phyloP scores from a whole-genome alignment of 345 rosid species.

The Mangifera indica region DNA sequence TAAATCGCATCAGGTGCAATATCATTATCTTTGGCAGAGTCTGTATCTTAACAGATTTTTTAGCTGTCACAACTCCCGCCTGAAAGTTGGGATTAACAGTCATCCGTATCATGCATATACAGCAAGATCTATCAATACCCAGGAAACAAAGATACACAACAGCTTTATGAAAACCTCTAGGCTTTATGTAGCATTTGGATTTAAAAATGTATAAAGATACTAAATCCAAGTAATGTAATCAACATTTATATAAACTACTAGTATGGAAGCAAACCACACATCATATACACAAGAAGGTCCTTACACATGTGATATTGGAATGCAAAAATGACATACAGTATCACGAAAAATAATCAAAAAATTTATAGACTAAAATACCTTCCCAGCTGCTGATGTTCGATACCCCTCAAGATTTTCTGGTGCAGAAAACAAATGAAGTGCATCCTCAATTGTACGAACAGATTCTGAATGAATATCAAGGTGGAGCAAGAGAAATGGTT shows the following conservation, averaged over 20 bases:
- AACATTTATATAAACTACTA: neutral
- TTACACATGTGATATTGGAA: neutral
- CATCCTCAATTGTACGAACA: constrained; percentile 73
- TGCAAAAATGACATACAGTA: neutral
- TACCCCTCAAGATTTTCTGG: constrained; percentile 89
- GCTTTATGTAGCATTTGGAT: too few relatives aligned
- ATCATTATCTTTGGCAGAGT: constrained; percentile 84
- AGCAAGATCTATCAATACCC: neutral
- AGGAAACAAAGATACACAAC: neutral
- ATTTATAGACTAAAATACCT: constrained; percentile 44
- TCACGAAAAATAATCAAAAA: constrained; percentile 2
- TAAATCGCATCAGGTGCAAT: constrained; percentile 90
- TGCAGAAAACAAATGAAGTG: constrained; percentile 72
- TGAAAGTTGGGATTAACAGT: constrained; percentile 29
- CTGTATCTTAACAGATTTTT: constrained; percentile 75
- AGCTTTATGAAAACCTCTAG: too few relatives aligned
- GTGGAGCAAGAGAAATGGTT: constrained; percentile 84
- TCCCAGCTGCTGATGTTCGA: constrained; percentile 71
- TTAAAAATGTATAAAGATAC: too few relatives aligned
- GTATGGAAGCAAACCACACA: neutral
- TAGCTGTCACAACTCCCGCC: constrained; percentile 84
- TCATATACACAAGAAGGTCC: neutral
- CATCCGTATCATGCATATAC: too few relatives aligned
- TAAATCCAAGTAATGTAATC: neutral
- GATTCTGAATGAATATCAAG: constrained; percentile 80